phyloP scores from a whole-genome alignment of 1,284 basidiomycete genomes.

The Heterobasidion parviporum region DNA sequence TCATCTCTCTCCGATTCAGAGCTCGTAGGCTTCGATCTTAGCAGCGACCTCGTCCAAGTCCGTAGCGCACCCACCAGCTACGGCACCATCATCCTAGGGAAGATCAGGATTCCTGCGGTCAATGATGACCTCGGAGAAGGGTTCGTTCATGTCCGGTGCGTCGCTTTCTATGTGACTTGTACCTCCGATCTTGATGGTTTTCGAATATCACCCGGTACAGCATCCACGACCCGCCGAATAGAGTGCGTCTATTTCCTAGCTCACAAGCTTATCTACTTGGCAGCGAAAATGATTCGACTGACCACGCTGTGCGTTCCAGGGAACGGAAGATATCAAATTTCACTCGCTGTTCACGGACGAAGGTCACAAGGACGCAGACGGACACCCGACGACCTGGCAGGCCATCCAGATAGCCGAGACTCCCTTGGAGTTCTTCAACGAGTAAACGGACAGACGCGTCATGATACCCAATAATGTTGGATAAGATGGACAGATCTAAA shows the following conservation, averaged over 20 bases:
- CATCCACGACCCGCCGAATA: constrained; percentile 69
- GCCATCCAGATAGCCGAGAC: constrained; percentile 54
- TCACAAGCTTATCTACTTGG: constrained; percentile 1
- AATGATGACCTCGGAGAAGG: constrained; percentile 54
- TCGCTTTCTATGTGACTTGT: neutral
- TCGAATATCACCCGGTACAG: constrained; percentile 17
- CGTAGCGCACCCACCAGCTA: constrained; percentile 43
- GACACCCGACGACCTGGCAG: constrained; percentile 46
- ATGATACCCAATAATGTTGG: neutral
- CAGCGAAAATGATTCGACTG: neutral
- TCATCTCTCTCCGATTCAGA: constrained; percentile 40
- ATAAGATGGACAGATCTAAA: neutral
- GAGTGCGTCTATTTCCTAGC: constrained; percentile 28
- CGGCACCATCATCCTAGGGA: constrained; percentile 67
- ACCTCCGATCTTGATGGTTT: neutral
- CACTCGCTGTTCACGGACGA: constrained; percentile 69
- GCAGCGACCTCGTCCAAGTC: constrained; percentile 49
- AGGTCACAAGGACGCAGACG: constrained; percentile 41
- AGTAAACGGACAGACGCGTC: constrained; percentile 29
- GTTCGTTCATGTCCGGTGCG: constrained; percentile 66
- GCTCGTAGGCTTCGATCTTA: constrained; percentile 44
- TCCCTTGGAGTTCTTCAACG: constrained; percentile 68
- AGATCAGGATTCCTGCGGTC: constrained; percentile 63
- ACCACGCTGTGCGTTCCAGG: constrained; percentile 33
- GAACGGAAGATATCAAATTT: constrained; percentile 54